Evolutionary conservation across 1,284 basidiomycete species (phyloP), one percentile per base, ranked within the genome.

Genomic region (Pterula multifida): DNA sequence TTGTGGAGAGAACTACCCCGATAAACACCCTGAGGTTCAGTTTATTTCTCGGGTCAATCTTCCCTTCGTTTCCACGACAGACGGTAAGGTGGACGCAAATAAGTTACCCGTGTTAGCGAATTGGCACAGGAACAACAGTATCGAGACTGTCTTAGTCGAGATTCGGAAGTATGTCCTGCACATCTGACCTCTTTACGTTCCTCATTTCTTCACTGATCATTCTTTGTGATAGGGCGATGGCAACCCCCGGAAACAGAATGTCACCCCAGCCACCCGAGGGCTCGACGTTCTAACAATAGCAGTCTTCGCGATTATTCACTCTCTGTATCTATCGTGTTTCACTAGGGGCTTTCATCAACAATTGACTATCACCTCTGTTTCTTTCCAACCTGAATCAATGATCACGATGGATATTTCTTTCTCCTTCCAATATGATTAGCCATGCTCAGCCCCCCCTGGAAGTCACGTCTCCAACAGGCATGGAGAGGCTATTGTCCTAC

Each of bases 191-290:
- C 9, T 26, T n/a, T 48, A 11, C 26, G 36, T 25, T 24, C 24
- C 28, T 36, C 42, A 49, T 3, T 15, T 12, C 2, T 11, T 0
- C 25, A 35, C 51, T 17, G 3, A 36, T 35, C 26, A 17, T 13
- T 36, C 12, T 6, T 46, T 4, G 23, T 21, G 21, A 48, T n/a
- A 97, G 93, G 68, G 93, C 96, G 65, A 98, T 98, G 95, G 92
- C 85, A 1, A 79, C 86, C 44, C 82, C 87, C 56, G 77, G 78
- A 53, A 98, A 98, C 67, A 77, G 93, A 60, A 98, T 98, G 72
- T 76, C 95, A 44, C 87, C 92, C 26, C 95, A 98, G 68, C 95
- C 95, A 2, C 78, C 85, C 21, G 95, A 98, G 66, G 92, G 92
- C 52, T 79, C 77, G 56, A 76, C 63, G 42, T 90, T 87, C 68